Evolutionary conservation across 192 early-diverging fungal genomes (phyloP).

Genomic region (Rhizophagus sp.): DNA sequence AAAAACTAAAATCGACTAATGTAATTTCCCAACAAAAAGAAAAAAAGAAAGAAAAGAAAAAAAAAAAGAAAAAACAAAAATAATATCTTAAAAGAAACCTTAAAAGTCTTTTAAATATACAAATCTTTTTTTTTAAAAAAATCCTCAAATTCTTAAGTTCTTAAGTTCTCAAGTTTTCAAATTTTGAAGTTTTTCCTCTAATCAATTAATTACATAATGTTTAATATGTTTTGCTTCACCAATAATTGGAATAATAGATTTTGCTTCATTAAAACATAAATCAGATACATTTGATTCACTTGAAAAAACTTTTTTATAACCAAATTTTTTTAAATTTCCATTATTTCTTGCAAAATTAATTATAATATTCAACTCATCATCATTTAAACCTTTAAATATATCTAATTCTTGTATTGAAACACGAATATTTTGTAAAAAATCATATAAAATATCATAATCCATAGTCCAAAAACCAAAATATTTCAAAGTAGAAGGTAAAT

Average conservation of each 20-base stretch:
- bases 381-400: not conserved
- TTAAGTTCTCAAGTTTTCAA: no score
- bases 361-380: not conserved
- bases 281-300: not conserved
- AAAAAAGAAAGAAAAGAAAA: no score
- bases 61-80: no score
- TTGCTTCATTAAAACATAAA: not conserved
- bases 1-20: no score
- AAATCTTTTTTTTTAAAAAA: no score
- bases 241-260: not conserved
- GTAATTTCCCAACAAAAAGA: no score
- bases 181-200: no score
- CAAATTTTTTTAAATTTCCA: not conserved
- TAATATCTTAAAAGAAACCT: no score
- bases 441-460: not conserved
- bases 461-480: not conserved
- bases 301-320: not conserved
- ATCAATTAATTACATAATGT: no score
- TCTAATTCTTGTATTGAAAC: not conserved
- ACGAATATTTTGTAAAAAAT: not conserved
- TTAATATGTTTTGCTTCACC: not conserved
- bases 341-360: not conserved
- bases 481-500: not conserved
- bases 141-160: no score
- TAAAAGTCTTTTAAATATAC: no score